These are phyloP conservation scores for Mortierella sp. DNA, from an alignment of 371 early-diverging fungal genomes.

Conservation along the genomic window DNA sequence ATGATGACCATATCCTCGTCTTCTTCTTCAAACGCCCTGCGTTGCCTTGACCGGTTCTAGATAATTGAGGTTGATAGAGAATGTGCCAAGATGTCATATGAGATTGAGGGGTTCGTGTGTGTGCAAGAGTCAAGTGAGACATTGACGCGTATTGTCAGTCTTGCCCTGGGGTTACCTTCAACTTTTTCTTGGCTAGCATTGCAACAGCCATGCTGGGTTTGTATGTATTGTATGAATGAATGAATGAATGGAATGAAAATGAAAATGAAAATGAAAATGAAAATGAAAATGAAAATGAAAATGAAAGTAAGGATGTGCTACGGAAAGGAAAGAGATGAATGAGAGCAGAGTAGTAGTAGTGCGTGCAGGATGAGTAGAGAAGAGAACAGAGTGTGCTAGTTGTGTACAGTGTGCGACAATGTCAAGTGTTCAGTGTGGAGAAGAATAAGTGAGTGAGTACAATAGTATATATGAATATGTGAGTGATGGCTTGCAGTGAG, in stretches of 20 bases:
- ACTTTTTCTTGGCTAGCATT: slow-evolving; percentile 40
- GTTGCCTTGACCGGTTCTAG: slow-evolving; percentile 36
- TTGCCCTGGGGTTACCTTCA: slow-evolving; percentile 28
- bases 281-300: too few species aligned
- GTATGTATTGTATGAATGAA: not conserved
- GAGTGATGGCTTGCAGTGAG: too few species aligned
- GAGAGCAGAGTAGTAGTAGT: not conserved
- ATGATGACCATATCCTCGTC: slow-evolving; percentile 54
- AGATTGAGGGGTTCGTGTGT: not conserved
- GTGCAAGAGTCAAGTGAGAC: not conserved
- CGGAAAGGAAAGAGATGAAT: not conserved
- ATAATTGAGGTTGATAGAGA: not conserved
- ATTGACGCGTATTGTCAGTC: not conserved
- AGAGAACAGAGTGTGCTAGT: not conserved
- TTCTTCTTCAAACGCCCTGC: slow-evolving; percentile 40
- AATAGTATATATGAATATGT: not conserved
- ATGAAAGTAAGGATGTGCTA: not conserved
- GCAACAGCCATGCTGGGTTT: slow-evolving; percentile 37
- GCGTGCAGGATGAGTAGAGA: slow-evolving; percentile 1
- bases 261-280: too few species aligned
- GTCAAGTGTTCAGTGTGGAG: slow-evolving; percentile 5
- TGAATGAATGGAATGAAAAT: not conserved
- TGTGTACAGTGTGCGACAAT: not conserved
- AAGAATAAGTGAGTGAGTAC: not conserved
- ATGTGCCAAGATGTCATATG: not conserved